Conservation (phyloP, 495 filamentous ascomycete species). For the Aspergillus bertholletiae region DNA sequence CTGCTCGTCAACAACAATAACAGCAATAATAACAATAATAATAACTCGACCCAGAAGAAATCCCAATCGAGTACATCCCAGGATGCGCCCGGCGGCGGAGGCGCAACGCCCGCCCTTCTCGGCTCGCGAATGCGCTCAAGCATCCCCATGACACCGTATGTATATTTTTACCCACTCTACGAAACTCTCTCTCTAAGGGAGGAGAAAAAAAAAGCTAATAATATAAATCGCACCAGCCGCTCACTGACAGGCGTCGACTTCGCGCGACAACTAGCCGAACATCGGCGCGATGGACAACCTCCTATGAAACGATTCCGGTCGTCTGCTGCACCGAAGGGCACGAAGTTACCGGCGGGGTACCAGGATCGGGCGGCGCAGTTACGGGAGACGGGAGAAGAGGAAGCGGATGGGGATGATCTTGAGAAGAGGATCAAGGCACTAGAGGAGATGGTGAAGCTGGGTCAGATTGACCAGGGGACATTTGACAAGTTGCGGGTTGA, state of each 20-base stretch:
- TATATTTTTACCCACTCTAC: conserved; percentile 1
- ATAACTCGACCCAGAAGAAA: conserved; percentile 18
- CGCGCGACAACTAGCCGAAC: conserved; percentile 79
- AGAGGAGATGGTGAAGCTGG: conserved; percentile 77
- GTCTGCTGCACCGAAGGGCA: conserved; percentile 78
- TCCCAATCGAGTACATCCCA: conserved; percentile 5
- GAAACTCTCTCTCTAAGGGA: background rate
- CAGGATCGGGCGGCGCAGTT: conserved; percentile 74
- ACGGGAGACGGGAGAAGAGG: conserved; percentile 34
- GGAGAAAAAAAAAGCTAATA: background rate
- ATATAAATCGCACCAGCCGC: conserved; percentile 61
- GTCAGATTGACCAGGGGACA: conserved; percentile 70
- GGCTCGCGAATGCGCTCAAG: conserved; percentile 63
- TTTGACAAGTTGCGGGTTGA: conserved; percentile 71
- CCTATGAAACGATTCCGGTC: conserved; percentile 68
- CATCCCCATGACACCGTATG: conserved; percentile 85
- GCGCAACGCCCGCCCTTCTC: conserved; percentile 20
- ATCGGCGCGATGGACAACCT: conserved; percentile 51
- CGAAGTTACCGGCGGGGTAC: conserved; percentile 74
- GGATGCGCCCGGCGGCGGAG: conserved; percentile 19
- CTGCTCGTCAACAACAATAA: conserved; percentile 59
- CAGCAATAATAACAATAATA: conserved; percentile 37
- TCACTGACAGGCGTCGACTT: conserved; percentile 70
- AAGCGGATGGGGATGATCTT: conserved; percentile 30
- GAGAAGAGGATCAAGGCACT: conserved; percentile 71